Base-by-base conservation (phyloP, 208 protist species). In the Leishmania lainsoni region DNA sequence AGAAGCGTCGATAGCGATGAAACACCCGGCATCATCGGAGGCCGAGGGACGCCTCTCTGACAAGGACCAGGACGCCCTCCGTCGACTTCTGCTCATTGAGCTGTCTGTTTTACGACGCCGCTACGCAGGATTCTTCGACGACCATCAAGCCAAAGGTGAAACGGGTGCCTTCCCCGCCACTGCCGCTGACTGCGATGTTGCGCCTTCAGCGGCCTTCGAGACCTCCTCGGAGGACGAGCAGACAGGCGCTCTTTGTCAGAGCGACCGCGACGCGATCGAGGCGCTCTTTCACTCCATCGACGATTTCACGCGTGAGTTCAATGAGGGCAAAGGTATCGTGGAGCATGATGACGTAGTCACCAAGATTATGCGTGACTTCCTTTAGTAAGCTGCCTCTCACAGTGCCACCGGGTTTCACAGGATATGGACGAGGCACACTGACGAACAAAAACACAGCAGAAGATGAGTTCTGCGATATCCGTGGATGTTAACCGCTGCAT, bases 221-320 rank as follows among this genome's bases (percentile, higher is more conserved):
- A 49, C 29, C 16, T 32, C 12, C 8, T 65, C 61, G 2, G 20
- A 51, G 12, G 73, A 66, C 12, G 76, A 54, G 26, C 63, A 78
- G 8, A 52, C 65, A 8, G 80, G 80, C 8, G 71, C 71, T 16
- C 84, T 97, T 3, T 87, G 89, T 59, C 92, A 97, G 82, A 93
- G 86, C 63, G 93, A 93, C 78, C 86, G 92, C 5, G 93, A 97
- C 83, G 93, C 93, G 17, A 97, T 97, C 79, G 93, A 97, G 81
- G 93, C 93, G 12, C 91, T 97, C 56, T 97, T 97, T 81, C 92
- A 95, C 79, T 85, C 87, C 42, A 81, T 87, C 2, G 87, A 94
- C n/a, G 90, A 94, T 65, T 95, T 97, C 84, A 91, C 89, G 3
- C 81, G 84, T 22, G 75, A 88, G 14, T 97, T 97, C 81, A 97